Percentiles rank a stretch among this genome's conserved stretches.
Evolutionary conservation across 495 filamentous ascomycete species (phyloP).

Genomic region (Penicillium malachiteum): DNA sequence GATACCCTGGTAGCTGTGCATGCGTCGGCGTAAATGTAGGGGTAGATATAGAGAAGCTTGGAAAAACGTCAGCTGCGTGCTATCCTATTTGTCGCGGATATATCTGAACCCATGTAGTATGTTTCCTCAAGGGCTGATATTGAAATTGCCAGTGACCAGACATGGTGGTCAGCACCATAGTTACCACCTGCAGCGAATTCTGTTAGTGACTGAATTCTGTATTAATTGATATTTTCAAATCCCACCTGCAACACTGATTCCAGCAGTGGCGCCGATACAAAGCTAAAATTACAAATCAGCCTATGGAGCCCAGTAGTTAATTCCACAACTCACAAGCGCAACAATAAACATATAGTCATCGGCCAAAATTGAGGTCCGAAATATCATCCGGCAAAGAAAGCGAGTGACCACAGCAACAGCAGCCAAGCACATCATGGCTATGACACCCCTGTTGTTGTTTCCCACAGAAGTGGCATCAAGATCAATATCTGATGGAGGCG

Average conservation of each 20-base stretch:
- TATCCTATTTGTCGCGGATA: neutral
- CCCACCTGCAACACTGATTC: conserved; percentile 27
- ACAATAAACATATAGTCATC: conserved; percentile 38
- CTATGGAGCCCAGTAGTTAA: neutral
- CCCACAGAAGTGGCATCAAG: conserved; percentile 14
- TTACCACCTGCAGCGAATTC: conserved; percentile 16
- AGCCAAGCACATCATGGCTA: conserved; percentile 30
- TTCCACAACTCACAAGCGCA: conserved; percentile 22
- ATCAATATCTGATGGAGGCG: conserved; percentile 22
- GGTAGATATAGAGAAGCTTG: conserved; percentile 32
- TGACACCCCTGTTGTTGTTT: conserved; percentile 22
- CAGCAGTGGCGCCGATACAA: conserved; percentile 19
- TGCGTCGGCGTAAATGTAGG: conserved; percentile 32
- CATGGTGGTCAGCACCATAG: conserved; percentile 26
- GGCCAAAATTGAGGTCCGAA: conserved; percentile 25
- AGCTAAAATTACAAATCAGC: neutral
- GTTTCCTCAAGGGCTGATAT: conserved; percentile 16
- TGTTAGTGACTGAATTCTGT: neutral
- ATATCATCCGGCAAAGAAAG: conserved; percentile 25
- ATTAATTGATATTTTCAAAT: neutral
- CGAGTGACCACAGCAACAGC: conserved; percentile 32
- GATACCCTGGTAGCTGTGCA: conserved; percentile 36
- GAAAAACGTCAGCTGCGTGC: neutral
- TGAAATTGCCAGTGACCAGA: conserved; percentile 29
- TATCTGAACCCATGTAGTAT: conserved; percentile 12